These are phyloP conservation scores for Sugiyamaella lignohabitans DNA, from an alignment of 805 yeast species.

Conservation along the genomic window DNA sequence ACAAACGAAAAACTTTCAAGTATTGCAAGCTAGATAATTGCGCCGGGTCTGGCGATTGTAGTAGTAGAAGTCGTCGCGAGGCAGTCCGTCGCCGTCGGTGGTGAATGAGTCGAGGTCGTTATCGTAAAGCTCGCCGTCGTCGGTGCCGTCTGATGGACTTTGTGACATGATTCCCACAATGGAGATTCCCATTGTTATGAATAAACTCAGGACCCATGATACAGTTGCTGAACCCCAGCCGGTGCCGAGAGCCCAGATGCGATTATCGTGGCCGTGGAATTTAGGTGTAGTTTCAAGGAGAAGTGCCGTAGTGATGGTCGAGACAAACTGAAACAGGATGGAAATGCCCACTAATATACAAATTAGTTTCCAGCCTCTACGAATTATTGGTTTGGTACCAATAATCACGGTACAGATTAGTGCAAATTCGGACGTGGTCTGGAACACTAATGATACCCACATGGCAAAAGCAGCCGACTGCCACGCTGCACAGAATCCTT, in stretches of 20 bases:
- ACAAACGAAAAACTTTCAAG: neutral
- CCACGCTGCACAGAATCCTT: conserved; percentile 28
- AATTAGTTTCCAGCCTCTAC: conserved; percentile 17
- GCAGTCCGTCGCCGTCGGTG: conserved; percentile 17
- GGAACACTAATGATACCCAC: conserved; percentile 23
- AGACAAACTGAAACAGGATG: conserved; percentile 5
- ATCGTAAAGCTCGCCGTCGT: conserved; percentile 15
- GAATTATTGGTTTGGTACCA: conserved; percentile 15
- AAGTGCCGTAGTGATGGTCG: conserved; percentile 11
- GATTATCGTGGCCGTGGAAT: conserved; percentile 15
- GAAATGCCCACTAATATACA: conserved; percentile 7
- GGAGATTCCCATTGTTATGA: conserved; percentile 17
- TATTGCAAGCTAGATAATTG: conserved; percentile 3
- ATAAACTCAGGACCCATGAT: conserved; percentile 17
- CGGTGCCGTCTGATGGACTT: conserved; percentile 12
- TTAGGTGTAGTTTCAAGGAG: conserved; percentile 14
- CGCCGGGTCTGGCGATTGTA: conserved; percentile 15
- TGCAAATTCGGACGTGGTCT: conserved; percentile 16
- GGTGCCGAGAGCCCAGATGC: conserved; percentile 20
- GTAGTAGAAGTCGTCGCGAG: conserved; percentile 17
- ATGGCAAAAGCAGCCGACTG: conserved; percentile 24
- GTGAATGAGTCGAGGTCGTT: conserved; percentile 16
- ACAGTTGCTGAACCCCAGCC: conserved; percentile 20
- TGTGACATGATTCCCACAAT: conserved; percentile 22
- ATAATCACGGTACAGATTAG: conserved; percentile 9